Conservation (phyloP, 1,284 basidiomycete genomes). For the Ustilago hordei region DNA sequence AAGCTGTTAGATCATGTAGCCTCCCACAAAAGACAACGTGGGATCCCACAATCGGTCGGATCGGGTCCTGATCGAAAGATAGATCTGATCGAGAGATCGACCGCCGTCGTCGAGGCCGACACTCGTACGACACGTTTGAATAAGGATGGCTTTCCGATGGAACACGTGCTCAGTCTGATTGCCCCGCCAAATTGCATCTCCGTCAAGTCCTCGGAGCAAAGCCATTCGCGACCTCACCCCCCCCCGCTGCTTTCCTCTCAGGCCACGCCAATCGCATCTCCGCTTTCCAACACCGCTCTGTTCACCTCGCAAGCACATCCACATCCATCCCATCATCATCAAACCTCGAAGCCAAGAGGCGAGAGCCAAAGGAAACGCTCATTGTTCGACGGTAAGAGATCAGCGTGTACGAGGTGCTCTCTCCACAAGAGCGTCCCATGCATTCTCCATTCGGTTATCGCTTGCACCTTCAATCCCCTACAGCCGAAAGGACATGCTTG, state of each 20-base stretch:
- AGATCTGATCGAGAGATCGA: too few relatives aligned
- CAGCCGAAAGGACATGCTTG: slow-evolving; percentile 7
- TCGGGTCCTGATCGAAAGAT: background rate
- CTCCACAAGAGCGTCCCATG: slow-evolving; percentile 1
- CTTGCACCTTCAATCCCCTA: slow-evolving; percentile 8
- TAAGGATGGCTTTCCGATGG: slow-evolving; percentile 11
- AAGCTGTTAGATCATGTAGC: background rate
- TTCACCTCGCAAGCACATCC: background rate
- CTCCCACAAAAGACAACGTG: too few relatives aligned
- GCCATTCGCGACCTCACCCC: background rate
- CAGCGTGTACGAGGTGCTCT: background rate
- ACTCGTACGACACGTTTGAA: slow-evolving; percentile 9
- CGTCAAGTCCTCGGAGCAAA: slow-evolving; percentile 29
- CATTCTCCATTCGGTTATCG: background rate
- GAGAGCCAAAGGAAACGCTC: background rate
- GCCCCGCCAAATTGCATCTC: slow-evolving; percentile 8
- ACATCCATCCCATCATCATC: background rate
- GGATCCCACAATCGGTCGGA: background rate
- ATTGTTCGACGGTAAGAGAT: background rate
- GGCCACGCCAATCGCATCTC: background rate
- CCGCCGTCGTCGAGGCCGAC: background rate
- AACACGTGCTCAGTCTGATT: slow-evolving; percentile 20
- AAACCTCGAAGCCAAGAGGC: background rate
- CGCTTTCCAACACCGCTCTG: background rate
- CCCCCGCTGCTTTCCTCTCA: background rate